Evolutionary conservation across 140 eudicot genomes (phyloP).

Genomic region (Flaveria floridana): DNA sequence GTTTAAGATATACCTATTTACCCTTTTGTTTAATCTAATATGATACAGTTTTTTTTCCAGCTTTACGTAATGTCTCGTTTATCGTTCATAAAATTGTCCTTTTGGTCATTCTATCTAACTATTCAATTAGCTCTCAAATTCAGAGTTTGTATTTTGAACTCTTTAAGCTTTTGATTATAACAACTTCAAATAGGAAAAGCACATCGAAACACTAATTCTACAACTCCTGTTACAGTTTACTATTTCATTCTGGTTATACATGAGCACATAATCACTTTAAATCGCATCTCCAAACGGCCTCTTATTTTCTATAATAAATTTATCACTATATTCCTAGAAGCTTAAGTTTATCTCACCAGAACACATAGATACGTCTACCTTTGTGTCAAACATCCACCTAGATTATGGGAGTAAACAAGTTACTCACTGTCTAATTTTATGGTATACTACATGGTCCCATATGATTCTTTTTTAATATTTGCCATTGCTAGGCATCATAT

Average conservation of each 20-base stretch:
- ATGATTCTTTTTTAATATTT: too few relatives aligned
- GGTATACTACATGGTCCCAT: too few relatives aligned
- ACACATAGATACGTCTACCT: background rate
- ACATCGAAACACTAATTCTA: background rate
- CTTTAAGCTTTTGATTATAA: background rate
- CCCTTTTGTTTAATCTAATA: background rate
- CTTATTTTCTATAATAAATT: background rate
- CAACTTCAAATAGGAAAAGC: background rate
- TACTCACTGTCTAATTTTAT: too few relatives aligned
- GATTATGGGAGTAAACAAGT: background rate
- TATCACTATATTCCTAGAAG: conserved; percentile 1
- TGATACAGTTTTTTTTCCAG: background rate
- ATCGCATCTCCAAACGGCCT: background rate
- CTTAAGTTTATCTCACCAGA: conserved; percentile 4
- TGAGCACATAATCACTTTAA: background rate
- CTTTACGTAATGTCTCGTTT: background rate
- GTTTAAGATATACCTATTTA: background rate
- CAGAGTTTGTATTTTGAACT: background rate
- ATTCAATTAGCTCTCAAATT: background rate
- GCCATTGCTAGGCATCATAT: too few relatives aligned
- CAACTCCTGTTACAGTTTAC: background rate
- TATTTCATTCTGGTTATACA: background rate
- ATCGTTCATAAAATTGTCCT: background rate
- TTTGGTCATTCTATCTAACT: background rate
- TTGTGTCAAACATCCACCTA: background rate